A percentile compares a stretch with the other conserved stretches of the same genome.
Evolutionary conservation across 495 filamentous ascomycete species (phyloP).

Genomic region (Penicillium arizonense): DNA sequence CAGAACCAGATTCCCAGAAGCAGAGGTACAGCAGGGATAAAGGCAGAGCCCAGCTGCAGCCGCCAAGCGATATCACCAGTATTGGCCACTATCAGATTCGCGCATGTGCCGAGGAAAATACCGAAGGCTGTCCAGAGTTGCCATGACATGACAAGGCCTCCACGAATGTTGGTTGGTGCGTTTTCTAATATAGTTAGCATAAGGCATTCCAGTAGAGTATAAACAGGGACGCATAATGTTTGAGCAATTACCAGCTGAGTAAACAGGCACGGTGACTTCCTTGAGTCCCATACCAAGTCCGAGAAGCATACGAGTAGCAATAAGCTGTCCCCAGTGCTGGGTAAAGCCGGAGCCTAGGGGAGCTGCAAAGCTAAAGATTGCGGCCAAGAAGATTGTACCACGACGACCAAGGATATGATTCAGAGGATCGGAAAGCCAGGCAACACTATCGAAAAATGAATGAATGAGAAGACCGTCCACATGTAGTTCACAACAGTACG

Average conservation of each 20-base stretch:
- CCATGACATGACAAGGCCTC: slow-evolving; percentile 82
- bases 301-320: slow-evolving; percentile 61
- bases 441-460: slow-evolving; percentile 37
- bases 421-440: slow-evolving; percentile 71
- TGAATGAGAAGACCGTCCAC: background rate
- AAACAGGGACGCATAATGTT: background rate
- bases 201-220: background rate
- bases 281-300: slow-evolving; percentile 71
- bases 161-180: slow-evolving; percentile 68
- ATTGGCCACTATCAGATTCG: slow-evolving; percentile 66
- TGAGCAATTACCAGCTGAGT: slow-evolving; percentile 48
- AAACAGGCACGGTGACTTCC: slow-evolving; percentile 63
- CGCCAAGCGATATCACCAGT: slow-evolving; percentile 64
- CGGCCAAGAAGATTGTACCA: slow-evolving; percentile 65
- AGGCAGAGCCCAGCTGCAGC: slow-evolving; percentile 75
- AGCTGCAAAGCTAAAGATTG: slow-evolving; percentile 59
- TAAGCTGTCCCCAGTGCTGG: slow-evolving; percentile 61
- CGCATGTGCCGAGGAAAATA: slow-evolving; percentile 68
- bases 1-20: slow-evolving; percentile 66
- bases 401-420: slow-evolving; percentile 66
- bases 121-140: slow-evolving; percentile 86
- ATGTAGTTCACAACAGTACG: slow-evolving; percentile 5
- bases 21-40: slow-evolving; percentile 71
- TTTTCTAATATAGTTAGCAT: slow-evolving; percentile 49
- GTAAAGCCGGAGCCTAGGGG: slow-evolving; percentile 66